These are phyloP conservation scores for Pilasporangium apinafurcum DNA, from an alignment of 352 stramenopile species.

Conservation along the genomic window DNA sequence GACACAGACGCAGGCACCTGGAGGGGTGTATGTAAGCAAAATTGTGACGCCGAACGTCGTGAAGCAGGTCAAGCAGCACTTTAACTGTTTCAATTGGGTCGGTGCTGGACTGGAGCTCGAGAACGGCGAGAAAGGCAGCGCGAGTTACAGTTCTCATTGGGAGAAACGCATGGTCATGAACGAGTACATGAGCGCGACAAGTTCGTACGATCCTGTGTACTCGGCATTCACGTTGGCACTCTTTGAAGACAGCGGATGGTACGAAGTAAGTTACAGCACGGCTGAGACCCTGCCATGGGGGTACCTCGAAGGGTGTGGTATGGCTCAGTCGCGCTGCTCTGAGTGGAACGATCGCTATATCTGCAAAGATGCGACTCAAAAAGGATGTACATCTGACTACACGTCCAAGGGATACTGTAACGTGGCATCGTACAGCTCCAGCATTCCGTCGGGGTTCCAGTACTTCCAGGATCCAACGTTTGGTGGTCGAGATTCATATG, in stretches of 20 bases:
- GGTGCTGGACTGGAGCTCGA: slow-evolving; percentile 64
- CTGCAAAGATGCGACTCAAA: slow-evolving; percentile 35
- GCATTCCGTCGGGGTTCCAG: slow-evolving; percentile 71
- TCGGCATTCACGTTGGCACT: slow-evolving; percentile 65
- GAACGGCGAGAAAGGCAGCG: slow-evolving; percentile 56
- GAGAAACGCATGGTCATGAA: slow-evolving; percentile 81
- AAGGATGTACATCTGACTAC: slow-evolving; percentile 54
- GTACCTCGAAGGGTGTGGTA: slow-evolving; percentile 62
- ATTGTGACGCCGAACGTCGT: slow-evolving; percentile 71
- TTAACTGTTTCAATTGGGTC: slow-evolving; percentile 65
- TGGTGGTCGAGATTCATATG: slow-evolving; percentile 52
- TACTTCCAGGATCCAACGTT: slow-evolving; percentile 66
- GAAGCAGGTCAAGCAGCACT: slow-evolving; percentile 60
- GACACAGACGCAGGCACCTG: slow-evolving; percentile 23
- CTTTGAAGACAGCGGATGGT: slow-evolving; percentile 82
- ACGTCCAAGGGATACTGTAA: slow-evolving; percentile 78
- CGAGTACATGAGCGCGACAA: slow-evolving; percentile 82
- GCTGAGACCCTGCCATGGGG: slow-evolving; percentile 65
- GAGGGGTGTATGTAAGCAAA: slow-evolving; percentile 59
- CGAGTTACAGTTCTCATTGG: slow-evolving; percentile 69
- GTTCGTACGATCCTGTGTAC: slow-evolving; percentile 66
- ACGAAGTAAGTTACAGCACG: slow-evolving; percentile 55
- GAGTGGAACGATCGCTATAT: slow-evolving; percentile 68
- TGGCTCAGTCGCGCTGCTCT: slow-evolving; percentile 53
- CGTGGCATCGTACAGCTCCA: slow-evolving; percentile 48